Percentiles rank a stretch among this genome's conserved stretches.
phyloP scores from a whole-genome alignment of 768 basidiomycete genomes.

The Termitomyces sp. region DNA sequence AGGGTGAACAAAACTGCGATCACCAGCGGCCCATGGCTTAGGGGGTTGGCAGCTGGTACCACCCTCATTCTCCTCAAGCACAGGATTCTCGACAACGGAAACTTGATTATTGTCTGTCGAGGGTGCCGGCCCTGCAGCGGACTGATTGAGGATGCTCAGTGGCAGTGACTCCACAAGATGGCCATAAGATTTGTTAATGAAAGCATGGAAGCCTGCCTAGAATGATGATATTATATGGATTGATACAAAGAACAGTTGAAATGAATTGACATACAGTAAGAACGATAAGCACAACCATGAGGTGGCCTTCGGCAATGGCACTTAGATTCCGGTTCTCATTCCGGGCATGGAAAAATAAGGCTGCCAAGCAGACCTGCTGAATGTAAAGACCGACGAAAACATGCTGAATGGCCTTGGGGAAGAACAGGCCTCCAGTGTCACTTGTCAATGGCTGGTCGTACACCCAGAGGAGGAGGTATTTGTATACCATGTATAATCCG shows the following conservation, averaged over 20 bases:
- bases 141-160: conserved; percentile 40
- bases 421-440: conserved; percentile 93
- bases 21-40: conserved; percentile 18
- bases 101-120: neutral
- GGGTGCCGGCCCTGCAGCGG: neutral
- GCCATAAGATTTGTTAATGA: conserved; percentile 74
- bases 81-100: neutral
- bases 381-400: conserved; percentile 93
- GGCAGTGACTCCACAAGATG: conserved; percentile 76
- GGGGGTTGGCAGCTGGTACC: conserved; percentile 1
- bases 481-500: conserved; percentile 77
- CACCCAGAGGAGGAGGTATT: conserved; percentile 81
- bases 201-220: conserved; percentile 64
- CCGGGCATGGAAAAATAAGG: conserved; percentile 67
- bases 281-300: conserved; percentile 83
- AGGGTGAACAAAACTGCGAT: conserved; percentile 84
- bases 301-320: conserved; percentile 67
- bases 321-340: conserved; percentile 45
- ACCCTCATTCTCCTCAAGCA: neutral
- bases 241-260: neutral
- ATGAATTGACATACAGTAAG: conserved; percentile 59
- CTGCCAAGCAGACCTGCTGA: conserved; percentile 43
- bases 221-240: neutral
- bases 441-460: conserved; percentile 59
- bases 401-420: conserved; percentile 91